Conservation (phyloP, 306 rosid species). For the Dalbergia oliveri region DNA sequence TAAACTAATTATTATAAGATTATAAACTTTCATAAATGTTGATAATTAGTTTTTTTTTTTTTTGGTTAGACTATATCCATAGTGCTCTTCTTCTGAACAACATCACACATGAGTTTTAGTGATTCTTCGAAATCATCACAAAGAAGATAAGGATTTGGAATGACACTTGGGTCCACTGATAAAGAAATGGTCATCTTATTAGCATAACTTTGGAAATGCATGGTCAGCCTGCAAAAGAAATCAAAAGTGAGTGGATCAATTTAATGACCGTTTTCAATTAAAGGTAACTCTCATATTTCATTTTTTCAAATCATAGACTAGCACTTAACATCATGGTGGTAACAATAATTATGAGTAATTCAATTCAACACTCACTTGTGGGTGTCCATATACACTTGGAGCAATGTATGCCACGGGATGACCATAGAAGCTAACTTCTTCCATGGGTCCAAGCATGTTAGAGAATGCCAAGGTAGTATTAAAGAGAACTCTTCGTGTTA, state of each 20-base stretch:
- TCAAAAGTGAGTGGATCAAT: neutral
- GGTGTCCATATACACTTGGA: constrained; percentile 74
- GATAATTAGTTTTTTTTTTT: neutral
- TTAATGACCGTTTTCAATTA: neutral
- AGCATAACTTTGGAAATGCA: constrained; percentile 68
- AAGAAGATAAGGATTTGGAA: constrained; percentile 64
- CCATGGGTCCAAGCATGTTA: constrained; percentile 66
- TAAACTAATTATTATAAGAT: neutral
- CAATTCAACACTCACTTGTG: constrained; percentile 56
- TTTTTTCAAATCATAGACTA: neutral
- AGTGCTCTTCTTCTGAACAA: constrained; percentile 33
- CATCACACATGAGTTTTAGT: constrained; percentile 54
- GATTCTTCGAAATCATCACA: constrained; percentile 69
- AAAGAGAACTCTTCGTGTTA: constrained; percentile 55
- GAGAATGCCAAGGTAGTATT: constrained; percentile 67
- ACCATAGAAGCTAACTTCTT: constrained; percentile 70
- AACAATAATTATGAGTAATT: neutral
- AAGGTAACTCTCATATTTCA: neutral
- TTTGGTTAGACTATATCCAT: constrained; percentile 11
- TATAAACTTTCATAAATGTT: neutral
- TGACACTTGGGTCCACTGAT: constrained; percentile 61
- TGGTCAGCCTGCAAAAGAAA: constrained; percentile 65
- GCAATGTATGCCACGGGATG: constrained; percentile 65
- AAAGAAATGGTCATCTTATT: constrained; percentile 62
- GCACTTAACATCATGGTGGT: neutral